phyloP scores from a whole-genome alignment of 1,284 basidiomycete genomes.

The Spongiforma sp. region DNA sequence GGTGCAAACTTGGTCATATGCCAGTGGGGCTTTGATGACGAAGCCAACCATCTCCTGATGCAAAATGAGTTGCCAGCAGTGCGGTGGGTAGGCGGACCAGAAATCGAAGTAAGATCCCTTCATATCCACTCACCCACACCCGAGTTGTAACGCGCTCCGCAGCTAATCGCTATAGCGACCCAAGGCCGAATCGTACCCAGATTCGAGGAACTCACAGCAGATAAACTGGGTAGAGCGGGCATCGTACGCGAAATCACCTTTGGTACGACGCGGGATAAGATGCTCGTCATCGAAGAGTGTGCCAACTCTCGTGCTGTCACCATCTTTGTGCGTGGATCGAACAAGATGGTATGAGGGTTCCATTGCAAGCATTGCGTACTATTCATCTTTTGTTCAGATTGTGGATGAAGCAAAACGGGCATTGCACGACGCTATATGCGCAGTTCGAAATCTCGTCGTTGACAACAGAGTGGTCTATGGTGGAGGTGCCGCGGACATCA shows the following conservation, averaged over 20 bases:
- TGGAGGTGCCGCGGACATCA: constrained; percentile 97
- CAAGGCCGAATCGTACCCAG: constrained; percentile 98
- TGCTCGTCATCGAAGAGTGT: constrained; percentile 99
- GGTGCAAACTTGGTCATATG: constrained; percentile 99
- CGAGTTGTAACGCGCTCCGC: constrained; percentile 8
- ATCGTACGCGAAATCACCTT: constrained; percentile 94
- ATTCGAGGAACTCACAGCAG: constrained; percentile 92
- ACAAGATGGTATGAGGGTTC: constrained; percentile 90
- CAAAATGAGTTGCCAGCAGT: constrained; percentile 99
- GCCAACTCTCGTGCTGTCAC: constrained; percentile 97
- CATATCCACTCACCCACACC: background rate
- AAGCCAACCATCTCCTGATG: constrained; percentile 98
- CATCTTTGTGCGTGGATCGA: constrained; percentile 96
- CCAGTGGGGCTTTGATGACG: constrained; percentile 99
- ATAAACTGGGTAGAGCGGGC: constrained; percentile 94
- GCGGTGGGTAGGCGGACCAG: constrained; percentile 98
- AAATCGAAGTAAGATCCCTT: constrained; percentile 82
- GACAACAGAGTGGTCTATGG: constrained; percentile 99
- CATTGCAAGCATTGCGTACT: background rate
- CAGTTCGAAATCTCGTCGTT: constrained; percentile 92
- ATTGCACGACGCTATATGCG: constrained; percentile 97
- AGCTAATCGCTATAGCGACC: constrained; percentile 98
- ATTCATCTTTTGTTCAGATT: constrained; percentile 60
- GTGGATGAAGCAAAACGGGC: constrained; percentile 99
- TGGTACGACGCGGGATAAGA: constrained; percentile 98